Base-by-base conservation (phyloP, 352 stramenopile genomes). In the Phytophthora quininea region DNA sequence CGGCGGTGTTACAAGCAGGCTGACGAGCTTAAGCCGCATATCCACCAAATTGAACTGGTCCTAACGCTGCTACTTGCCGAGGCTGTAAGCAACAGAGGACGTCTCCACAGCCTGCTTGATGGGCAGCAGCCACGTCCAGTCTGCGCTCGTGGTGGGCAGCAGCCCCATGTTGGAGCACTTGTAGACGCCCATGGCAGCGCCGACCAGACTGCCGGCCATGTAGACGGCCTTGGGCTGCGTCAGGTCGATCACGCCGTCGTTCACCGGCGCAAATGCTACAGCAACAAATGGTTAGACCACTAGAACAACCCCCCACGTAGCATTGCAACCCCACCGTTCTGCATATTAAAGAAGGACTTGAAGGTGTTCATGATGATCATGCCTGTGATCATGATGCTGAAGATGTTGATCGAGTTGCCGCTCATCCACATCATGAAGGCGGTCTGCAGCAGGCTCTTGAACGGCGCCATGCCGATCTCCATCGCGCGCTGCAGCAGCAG, bases 391-490 rank as follows among this genome's bases (percentile, higher is more conserved):
- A 98, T 98, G 77, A 98, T 98, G 62, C 87, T 97, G 73, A 98
- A 98, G 64, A 98, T 98, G 76, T 98, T 97, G 69, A 98, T 91
- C 50, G 90, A 91, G 62, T 92, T 96, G 58, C 94, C 94, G 56
- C 87, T 96, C 94, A 98, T 98, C 90, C 93, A 98, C 89, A 98
- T 97, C 94, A 98, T 98, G 71, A 98, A 96, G 30, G 81, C 94
- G 24, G 95, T 97, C 71, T 98, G 96, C 61, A 97, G 79, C 24
- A 98, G 62, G n/a, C 89, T 91, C 80, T 97, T 98, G 60, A 96
- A 96, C 30, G 93, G 93, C 50, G 78, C 88, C 74, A 85, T 89
- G 31, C 88, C 92, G 50, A 97, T 95, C 71, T 97, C 91, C 88
- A 96, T 97, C 19, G 91, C 90, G 48, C 90, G 87, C 89, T 97